These are phyloP conservation scores for Ganoderma lucidum DNA, from an alignment of 1,284 basidiomycete species.

Conservation along the genomic window DNA sequence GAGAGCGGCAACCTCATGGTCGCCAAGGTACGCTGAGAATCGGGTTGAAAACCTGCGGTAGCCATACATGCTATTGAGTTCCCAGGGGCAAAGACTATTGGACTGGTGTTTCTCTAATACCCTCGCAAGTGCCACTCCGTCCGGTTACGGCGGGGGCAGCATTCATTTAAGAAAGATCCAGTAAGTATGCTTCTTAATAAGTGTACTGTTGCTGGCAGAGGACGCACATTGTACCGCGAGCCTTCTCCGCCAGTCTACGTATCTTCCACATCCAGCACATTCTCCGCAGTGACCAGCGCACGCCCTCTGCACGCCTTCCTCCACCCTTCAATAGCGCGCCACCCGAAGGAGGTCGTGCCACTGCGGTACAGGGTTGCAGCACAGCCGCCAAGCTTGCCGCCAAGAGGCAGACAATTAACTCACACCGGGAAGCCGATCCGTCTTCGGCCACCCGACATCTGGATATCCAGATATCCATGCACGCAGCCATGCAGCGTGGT, in stretches of 20 bases:
- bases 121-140: not conserved
- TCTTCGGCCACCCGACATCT: slow-evolving; percentile 15
- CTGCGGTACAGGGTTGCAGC: slow-evolving; percentile 15
- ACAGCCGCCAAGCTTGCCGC: slow-evolving; percentile 14
- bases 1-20: not conserved
- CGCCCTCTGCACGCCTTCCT: slow-evolving; percentile 22
- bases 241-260: not conserved
- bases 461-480: slow-evolving; percentile 15
- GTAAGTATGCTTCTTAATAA: not conserved
- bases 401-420: slow-evolving; percentile 20
- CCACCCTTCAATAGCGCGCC: slow-evolving; percentile 18
- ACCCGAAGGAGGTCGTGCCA: slow-evolving; percentile 26
- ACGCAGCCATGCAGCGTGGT: no score
- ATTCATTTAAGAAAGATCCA: not conserved
- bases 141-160: not conserved
- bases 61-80: not conserved
- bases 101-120: not conserved
- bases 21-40: not conserved
- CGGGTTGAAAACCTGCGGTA: not conserved
- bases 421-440: slow-evolving; percentile 25
- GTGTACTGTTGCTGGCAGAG: slow-evolving; percentile 17
- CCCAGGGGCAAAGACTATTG: slow-evolving; percentile 4
- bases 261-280: not conserved
- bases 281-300: slow-evolving; percentile 17
- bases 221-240: slow-evolving; percentile 6